Base-by-base conservation (phyloP, 2,329 filamentous ascomycete species). In the Colletotrichum sp. region DNA sequence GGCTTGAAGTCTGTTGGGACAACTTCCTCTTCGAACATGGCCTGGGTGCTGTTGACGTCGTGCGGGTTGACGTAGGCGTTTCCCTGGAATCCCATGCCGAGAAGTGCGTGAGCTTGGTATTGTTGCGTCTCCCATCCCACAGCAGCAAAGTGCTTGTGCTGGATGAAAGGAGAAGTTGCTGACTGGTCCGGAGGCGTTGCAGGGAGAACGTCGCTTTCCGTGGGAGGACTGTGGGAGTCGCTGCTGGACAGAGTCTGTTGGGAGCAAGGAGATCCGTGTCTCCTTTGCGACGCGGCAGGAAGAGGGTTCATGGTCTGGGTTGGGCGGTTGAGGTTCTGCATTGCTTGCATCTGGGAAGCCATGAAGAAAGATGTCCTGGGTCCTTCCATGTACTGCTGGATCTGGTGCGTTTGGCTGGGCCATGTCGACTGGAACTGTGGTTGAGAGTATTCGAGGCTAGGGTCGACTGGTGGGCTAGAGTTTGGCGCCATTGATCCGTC, bases 191-290 rank as follows among this genome's bases (percentile, higher is more conserved):
- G 80, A 3, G 86, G 85, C 4, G 87, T 87, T 32, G 81, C 80
- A 12, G 85, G 86, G 67, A 81, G 83, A 28, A 82, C 81, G 67
- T 88, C 86, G 71, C 82, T 84, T n/a, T 87, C 85, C 6, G 84
- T 80, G 5, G 81, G 82, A 18, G 86, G 86, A 49, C 86, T 88
- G 26, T 82, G 81, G 30, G 80, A 81, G 68, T 82, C 84, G 72
- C 85, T 84, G 71, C 84, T 84, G 26, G 85, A 85, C 6, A 84
- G 83, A 18, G 82, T 81, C 32, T 84, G 81, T 15, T 85, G 85
- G 21, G 84, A 87, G 15, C 84, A 83, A 9, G 86, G 85, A 9
- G 86, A 86, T 34, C 78, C 80, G 57, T 83, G 82, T 30, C 78
- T 72, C 39, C 73, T 67, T 84, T 84, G 68, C 76, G 80, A 77